Percentiles rank a stretch among this genome's conserved stretches.
Evolutionary conservation across 257 asterid genomes (phyloP).

Genomic region (Marsdenia floribunda): DNA sequence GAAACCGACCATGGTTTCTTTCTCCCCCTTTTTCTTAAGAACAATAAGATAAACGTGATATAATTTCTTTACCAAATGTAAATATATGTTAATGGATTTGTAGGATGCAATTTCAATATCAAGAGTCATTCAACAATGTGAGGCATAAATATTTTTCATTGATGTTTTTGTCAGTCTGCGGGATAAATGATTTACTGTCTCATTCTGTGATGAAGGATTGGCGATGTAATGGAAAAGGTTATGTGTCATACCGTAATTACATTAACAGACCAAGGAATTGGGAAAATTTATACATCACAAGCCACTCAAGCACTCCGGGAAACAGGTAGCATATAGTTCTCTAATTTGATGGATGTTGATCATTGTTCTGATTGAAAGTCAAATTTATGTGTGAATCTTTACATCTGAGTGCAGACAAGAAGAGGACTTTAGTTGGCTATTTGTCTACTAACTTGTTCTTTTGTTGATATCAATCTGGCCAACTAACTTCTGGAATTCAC

Average conservation of each 20-base stretch:
- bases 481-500: neutral
- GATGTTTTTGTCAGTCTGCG: constrained; percentile 10
- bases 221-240: constrained; percentile 92
- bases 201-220: constrained; percentile 57
- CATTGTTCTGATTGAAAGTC: constrained; percentile 8
- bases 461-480: neutral
- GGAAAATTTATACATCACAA: constrained; percentile 52
- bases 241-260: constrained; percentile 78
- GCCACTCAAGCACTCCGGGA: constrained; percentile 81
- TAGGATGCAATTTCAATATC: neutral
- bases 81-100: neutral
- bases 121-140: neutral
- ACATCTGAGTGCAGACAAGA: neutral
- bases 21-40: neutral
- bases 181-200: constrained; percentile 21
- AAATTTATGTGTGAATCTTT: neutral
- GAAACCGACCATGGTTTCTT: neutral
- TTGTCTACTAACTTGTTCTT: neutral
- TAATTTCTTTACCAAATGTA: neutral
- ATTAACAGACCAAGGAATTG: constrained; percentile 79
- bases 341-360: constrained; percentile 25
- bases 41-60: neutral
- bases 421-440: neutral
- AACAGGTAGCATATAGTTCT: constrained; percentile 56
- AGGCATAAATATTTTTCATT: neutral